Evolutionary conservation across 352 stramenopile species (phyloP).

Genomic region (Pythium myriotylum): DNA sequence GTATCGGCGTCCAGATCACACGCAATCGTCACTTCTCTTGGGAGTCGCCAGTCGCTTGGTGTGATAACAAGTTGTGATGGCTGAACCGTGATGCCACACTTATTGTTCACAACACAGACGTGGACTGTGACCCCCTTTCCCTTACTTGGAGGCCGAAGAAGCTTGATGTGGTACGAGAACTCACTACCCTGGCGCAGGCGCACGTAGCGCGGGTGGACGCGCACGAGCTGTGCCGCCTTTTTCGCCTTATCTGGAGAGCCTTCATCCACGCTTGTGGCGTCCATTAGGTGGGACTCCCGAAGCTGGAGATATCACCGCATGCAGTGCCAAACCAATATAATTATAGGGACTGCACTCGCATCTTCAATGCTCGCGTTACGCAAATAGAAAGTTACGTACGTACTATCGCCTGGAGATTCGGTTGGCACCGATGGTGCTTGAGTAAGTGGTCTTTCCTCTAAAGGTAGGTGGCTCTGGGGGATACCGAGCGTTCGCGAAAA

Average conservation of each 20-base stretch:
- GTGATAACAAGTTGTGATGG: slow-evolving; percentile 56
- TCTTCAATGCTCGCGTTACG: background rate
- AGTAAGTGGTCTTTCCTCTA: slow-evolving; percentile 44
- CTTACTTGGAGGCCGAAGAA: slow-evolving; percentile 49
- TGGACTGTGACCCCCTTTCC: slow-evolving; percentile 63
- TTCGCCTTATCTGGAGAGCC: slow-evolving; percentile 25
- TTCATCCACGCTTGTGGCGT: slow-evolving; percentile 5
- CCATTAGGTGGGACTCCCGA: too few species aligned
- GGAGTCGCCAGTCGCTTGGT: slow-evolving; percentile 50
- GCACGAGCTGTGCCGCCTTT: slow-evolving; percentile 45
- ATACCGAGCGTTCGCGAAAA: slow-evolving; percentile 53
- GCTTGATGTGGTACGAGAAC: slow-evolving; percentile 63
- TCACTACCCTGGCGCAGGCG: slow-evolving; percentile 65
- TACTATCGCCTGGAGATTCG: slow-evolving; percentile 10
- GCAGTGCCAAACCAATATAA: too few species aligned
- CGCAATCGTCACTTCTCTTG: slow-evolving; percentile 45
- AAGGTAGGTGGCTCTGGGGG: slow-evolving; percentile 46
- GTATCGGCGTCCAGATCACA: slow-evolving; percentile 54
- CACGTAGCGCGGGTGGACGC: slow-evolving; percentile 60
- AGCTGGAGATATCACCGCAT: too few species aligned
- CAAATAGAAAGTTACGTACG: background rate
- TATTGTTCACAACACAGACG: slow-evolving; percentile 65
- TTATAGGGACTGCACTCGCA: too few species aligned
- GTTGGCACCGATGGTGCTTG: slow-evolving; percentile 29
- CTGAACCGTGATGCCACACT: slow-evolving; percentile 52